These are phyloP conservation scores for Starmerella geochares DNA, from an alignment of 805 yeast genomes.

Conservation along the genomic window DNA sequence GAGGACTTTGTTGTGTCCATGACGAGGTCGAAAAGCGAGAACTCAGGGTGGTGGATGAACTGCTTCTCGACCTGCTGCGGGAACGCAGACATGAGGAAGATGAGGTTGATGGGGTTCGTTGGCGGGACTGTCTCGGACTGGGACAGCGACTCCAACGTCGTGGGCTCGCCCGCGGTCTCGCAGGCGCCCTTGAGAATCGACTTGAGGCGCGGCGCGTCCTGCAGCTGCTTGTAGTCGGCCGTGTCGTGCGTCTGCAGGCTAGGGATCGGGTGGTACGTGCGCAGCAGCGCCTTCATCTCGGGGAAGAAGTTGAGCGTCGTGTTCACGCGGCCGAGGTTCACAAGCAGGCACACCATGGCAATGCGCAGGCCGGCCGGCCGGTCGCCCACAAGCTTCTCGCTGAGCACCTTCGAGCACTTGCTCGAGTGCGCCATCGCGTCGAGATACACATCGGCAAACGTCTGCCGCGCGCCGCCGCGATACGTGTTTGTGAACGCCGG, in stretches of 20 bases:
- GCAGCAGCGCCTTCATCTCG: constrained; percentile 85
- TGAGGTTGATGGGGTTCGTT: constrained; percentile 63
- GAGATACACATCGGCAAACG: constrained; percentile 76
- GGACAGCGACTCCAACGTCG: constrained; percentile 14
- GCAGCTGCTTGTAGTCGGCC: constrained; percentile 62
- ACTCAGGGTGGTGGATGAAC: constrained; percentile 25
- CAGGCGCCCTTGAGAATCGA: constrained; percentile 80
- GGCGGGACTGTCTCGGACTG: constrained; percentile 31
- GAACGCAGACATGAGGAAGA: constrained; percentile 62
- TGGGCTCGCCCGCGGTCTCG: constrained; percentile 43
- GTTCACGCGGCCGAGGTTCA: constrained; percentile 86
- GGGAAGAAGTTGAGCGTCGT: constrained; percentile 89
- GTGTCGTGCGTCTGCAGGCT: constrained; percentile 60
- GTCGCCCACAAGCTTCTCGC: constrained; percentile 63
- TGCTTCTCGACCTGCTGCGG: constrained; percentile 42
- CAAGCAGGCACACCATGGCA: constrained; percentile 72
- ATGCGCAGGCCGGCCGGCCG: constrained; percentile 55
- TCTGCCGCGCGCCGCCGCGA: constrained; percentile 36
- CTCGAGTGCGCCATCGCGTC: constrained; percentile 71
- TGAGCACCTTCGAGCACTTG: constrained; percentile 71
- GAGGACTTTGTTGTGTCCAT: constrained; percentile 54
- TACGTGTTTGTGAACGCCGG: constrained; percentile 48
- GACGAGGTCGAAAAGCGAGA: constrained; percentile 45
- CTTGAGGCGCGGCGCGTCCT: constrained; percentile 89
- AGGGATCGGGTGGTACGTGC: constrained; percentile 92